These are phyloP conservation scores for Blastomyces gilchristii DNA, from an alignment of 2,329 filamentous ascomycete species.

Conservation along the genomic window DNA sequence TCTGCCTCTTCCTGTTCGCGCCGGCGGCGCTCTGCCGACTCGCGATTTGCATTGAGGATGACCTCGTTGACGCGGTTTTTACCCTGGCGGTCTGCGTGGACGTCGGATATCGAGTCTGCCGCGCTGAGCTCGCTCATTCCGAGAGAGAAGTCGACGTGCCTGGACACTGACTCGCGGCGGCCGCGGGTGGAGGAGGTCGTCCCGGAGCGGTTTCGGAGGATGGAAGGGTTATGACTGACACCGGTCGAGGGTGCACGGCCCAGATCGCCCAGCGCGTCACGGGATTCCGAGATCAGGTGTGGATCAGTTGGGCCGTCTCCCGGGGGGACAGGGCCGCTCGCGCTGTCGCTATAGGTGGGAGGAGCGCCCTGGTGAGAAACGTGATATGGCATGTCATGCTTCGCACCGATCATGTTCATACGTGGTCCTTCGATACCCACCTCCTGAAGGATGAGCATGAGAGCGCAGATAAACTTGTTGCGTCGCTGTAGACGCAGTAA, in stretches of 20 bases:
- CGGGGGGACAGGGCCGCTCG: constrained; percentile 28
- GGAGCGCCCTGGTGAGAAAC: constrained; percentile 43
- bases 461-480: constrained; percentile 86
- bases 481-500: constrained; percentile 76
- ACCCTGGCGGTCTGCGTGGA: constrained; percentile 48
- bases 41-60: constrained; percentile 31
- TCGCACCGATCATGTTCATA: constrained; percentile 59
- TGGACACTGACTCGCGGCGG: constrained; percentile 51
- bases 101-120: constrained; percentile 52
- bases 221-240: constrained; percentile 39
- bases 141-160: constrained; percentile 60
- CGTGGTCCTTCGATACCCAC: constrained; percentile 77
- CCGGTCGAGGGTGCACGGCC: constrained; percentile 34
- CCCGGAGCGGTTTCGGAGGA: constrained; percentile 41
- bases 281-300: constrained; percentile 22
- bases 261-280: constrained; percentile 22
- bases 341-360: constrained; percentile 37
- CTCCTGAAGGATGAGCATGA: constrained; percentile 77
- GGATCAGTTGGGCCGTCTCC: constrained; percentile 22
- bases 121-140: constrained; percentile 53
- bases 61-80: constrained; percentile 32
- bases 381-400: constrained; percentile 57
- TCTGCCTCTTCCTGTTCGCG: constrained; percentile 22
- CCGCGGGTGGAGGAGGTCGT: constrained; percentile 33
- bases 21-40: constrained; percentile 31